phyloP scores from a whole-genome alignment of 2,329 filamentous ascomycete species.

The Xylariomycetidae sp. region DNA sequence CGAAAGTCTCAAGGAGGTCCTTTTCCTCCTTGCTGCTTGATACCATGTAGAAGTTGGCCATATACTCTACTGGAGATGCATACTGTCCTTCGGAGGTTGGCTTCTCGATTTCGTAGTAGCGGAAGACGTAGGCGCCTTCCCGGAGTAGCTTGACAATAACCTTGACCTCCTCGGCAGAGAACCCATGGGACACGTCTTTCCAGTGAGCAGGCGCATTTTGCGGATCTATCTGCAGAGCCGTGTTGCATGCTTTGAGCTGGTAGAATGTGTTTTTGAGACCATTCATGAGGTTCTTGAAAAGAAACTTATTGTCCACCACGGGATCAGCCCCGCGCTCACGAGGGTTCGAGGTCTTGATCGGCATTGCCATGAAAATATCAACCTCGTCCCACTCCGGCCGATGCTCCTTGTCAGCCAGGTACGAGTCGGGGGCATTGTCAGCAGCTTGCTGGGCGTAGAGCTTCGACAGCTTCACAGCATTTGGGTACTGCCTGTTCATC shows the following conservation, averaged over 20 bases:
- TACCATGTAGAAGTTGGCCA: slow-evolving; percentile 91
- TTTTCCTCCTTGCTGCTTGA: slow-evolving; percentile 95
- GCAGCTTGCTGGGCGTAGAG: slow-evolving; percentile 66
- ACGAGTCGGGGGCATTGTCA: slow-evolving; percentile 61
- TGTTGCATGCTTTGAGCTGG: slow-evolving; percentile 86
- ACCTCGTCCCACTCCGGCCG: slow-evolving; percentile 96
- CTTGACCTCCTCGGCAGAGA: slow-evolving; percentile 93
- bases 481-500: slow-evolving; percentile 95
- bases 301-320: slow-evolving; percentile 92
- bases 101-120: slow-evolving; percentile 92
- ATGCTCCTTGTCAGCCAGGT: slow-evolving; percentile 73
- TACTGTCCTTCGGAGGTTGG: slow-evolving; percentile 65
- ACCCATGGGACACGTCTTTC: slow-evolving; percentile 93
- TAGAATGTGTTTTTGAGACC: slow-evolving; percentile 96
- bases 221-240: slow-evolving; percentile 63
- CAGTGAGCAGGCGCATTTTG: slow-evolving; percentile 81
- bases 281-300: slow-evolving; percentile 95
- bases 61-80: slow-evolving; percentile 80
- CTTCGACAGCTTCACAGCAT: slow-evolving; percentile 88
- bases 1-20: slow-evolving; percentile 93
- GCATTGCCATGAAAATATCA: slow-evolving; percentile 93
- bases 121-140: slow-evolving; percentile 91
- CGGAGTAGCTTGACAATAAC: slow-evolving; percentile 97
- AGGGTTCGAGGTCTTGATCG: slow-evolving; percentile 90
- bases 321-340: slow-evolving; percentile 85